These are phyloP conservation scores for Dissophora globulifera DNA, from an alignment of 192 early-diverging fungal genomes.

Conservation along the genomic window DNA sequence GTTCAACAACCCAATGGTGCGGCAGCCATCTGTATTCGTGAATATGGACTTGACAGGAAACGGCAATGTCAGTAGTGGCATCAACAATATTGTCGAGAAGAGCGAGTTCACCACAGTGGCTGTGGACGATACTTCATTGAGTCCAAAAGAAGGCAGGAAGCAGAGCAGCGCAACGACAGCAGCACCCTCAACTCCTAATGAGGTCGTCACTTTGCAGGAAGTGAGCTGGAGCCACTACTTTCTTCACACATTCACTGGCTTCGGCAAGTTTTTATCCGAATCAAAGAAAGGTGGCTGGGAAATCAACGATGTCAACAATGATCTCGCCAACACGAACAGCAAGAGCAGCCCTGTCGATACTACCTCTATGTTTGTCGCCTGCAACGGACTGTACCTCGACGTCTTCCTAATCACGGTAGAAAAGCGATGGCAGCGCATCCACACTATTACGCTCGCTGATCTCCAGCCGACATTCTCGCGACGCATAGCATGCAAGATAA, in stretches of 20 bases:
- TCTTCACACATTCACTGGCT: constrained; percentile 24
- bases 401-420: constrained; percentile 29
- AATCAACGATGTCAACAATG: constrained; percentile 8
- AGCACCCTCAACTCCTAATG: background rate
- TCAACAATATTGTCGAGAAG: background rate
- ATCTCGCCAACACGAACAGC: background rate
- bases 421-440: constrained; percentile 28
- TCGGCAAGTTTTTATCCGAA: constrained; percentile 18
- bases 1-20: constrained; percentile 37
- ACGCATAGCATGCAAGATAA: constrained; percentile 47
- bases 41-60: constrained; percentile 6
- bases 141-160: background rate
- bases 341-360: background rate
- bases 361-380: constrained; percentile 19
- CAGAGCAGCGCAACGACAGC: background rate
- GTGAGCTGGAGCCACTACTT: background rate
- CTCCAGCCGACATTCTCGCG: constrained; percentile 38
- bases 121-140: background rate
- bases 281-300: constrained; percentile 15
- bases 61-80: background rate
- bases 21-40: background rate
- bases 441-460: constrained; percentile 38
- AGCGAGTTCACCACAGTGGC: background rate
- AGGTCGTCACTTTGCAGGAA: background rate
- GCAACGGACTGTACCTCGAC: constrained; percentile 36